phyloP scores from a whole-genome alignment of 2,329 filamentous ascomycete species.

The Cyphellophora attinorum region DNA sequence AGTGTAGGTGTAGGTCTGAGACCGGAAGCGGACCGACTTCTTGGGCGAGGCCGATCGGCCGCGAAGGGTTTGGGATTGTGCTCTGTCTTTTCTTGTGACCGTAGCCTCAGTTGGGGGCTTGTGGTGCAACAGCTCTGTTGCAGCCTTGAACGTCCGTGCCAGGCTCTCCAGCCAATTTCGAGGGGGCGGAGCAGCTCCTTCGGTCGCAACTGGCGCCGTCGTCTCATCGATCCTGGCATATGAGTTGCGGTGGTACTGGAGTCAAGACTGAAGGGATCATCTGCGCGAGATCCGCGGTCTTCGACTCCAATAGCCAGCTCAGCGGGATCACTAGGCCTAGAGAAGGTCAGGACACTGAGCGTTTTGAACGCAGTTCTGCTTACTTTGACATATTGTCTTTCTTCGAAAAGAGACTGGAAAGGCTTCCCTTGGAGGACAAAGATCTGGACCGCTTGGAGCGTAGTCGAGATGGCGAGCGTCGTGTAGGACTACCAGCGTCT shows the following conservation, averaged over 20 bases:
- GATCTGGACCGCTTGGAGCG: not conserved
- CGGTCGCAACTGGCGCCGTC: no score
- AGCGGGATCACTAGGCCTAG: not conserved
- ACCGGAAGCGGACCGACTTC: conserved; percentile 12
- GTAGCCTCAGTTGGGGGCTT: conserved; percentile 2
- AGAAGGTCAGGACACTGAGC: not conserved
- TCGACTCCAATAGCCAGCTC: conserved; percentile 2
- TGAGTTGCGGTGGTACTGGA: conserved; percentile 2
- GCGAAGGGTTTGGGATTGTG: not conserved
- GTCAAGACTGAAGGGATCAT: conserved; percentile 5
- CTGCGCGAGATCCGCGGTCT: conserved; percentile 4
- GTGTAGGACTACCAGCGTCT: not conserved
- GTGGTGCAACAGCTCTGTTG: conserved; percentile 11
- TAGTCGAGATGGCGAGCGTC: not conserved
- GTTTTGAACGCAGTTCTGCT: not conserved
- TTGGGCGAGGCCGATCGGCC: conserved; percentile 3
- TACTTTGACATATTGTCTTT: conserved; percentile 1
- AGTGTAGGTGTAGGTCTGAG: conserved; percentile 5
- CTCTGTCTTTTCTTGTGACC: not conserved
- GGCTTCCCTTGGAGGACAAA: conserved; percentile 2
- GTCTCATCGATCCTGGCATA: no score
- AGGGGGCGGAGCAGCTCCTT: conserved; percentile 2
- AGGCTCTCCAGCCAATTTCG: conserved; percentile 11
- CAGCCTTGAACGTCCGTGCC: conserved; percentile 9
- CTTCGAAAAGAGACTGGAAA: conserved; percentile 1